Percentiles rank a stretch among this genome's conserved stretches.
Conservation (phyloP, 768 basidiomycete species). For the Boletus rubropictus region DNA sequence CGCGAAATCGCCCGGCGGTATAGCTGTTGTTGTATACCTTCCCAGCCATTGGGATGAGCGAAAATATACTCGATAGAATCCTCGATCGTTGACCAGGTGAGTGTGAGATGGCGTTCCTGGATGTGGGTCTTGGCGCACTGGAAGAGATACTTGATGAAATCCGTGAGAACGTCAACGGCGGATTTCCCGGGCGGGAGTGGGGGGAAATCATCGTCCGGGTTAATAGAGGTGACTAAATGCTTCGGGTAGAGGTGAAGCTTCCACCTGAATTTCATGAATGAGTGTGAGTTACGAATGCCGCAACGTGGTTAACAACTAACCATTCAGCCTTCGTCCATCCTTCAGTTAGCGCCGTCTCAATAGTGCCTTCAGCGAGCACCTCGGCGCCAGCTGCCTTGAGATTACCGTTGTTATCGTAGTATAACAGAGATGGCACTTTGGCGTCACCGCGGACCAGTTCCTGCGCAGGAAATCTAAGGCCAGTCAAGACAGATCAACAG, state of each 20-base stretch:
- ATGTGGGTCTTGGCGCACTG: constrained; percentile 11
- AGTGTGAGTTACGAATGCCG: neutral
- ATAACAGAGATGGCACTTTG: constrained; percentile 41
- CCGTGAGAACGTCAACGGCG: neutral
- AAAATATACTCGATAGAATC: constrained; percentile 17
- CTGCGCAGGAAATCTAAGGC: constrained; percentile 34
- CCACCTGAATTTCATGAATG: neutral
- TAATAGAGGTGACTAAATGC: constrained; percentile 3
- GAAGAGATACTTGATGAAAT: neutral
- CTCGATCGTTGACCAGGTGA: constrained; percentile 12
- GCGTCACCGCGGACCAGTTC: constrained; percentile 26
- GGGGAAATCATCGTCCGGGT: neutral
- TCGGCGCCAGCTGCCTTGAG: constrained; percentile 23
- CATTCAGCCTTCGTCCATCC: constrained; percentile 4
- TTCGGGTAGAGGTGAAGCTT: constrained; percentile 1
- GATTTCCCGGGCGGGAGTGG: neutral
- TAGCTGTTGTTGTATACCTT: constrained; percentile 18
- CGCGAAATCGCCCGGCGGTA: constrained; percentile 16
- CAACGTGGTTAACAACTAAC: neutral
- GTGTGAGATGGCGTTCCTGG: constrained; percentile 13
- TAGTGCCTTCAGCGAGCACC: neutral
- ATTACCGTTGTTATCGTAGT: constrained; percentile 32
- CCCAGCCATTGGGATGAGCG: constrained; percentile 29
- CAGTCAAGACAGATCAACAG: neutral
- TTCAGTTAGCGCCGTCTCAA: neutral